A percentile compares a stretch with the other conserved stretches of the same genome.
Evolutionary conservation across 1,284 basidiomycete species (phyloP).

Genomic region (Ceratobasidium sp.): DNA sequence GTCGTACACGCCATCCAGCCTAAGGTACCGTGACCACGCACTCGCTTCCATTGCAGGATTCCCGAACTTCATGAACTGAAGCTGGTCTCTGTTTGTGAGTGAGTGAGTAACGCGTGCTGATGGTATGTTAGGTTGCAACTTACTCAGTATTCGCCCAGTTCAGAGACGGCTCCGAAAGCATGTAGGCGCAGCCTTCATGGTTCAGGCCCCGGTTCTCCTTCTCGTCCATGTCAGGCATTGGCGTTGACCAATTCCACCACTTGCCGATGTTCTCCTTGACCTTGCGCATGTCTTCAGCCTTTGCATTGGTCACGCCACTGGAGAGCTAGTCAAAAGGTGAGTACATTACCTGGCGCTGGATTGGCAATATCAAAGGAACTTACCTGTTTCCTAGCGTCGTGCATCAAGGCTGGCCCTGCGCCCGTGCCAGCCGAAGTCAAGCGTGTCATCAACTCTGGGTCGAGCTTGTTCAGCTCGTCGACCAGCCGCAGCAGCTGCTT

Average conservation of each 20-base stretch:
- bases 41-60: constrained; percentile 4
- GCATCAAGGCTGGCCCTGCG: background rate
- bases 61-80: background rate
- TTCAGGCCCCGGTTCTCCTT: background rate
- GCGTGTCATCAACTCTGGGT: background rate
- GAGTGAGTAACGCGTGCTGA: too few relatives aligned
- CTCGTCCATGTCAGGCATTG: background rate
- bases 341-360: too few relatives aligned
- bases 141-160: background rate
- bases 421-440: background rate
- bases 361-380: too few relatives aligned
- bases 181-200: background rate
- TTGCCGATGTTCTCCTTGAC: background rate
- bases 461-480: background rate
- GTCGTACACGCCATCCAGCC: background rate
- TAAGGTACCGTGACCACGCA: background rate
- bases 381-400: background rate
- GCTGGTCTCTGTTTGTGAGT: background rate
- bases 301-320: background rate
- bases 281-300: background rate
- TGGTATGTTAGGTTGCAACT: too few relatives aligned
- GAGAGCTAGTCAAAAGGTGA: background rate
- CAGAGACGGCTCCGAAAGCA: background rate
- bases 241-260: background rate
- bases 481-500: background rate